A percentile compares a stretch with the other conserved stretches of the same genome.
These are phyloP conservation scores for Metschnikowia matae DNA, from an alignment of 805 yeast genomes.

Conservation along the genomic window DNA sequence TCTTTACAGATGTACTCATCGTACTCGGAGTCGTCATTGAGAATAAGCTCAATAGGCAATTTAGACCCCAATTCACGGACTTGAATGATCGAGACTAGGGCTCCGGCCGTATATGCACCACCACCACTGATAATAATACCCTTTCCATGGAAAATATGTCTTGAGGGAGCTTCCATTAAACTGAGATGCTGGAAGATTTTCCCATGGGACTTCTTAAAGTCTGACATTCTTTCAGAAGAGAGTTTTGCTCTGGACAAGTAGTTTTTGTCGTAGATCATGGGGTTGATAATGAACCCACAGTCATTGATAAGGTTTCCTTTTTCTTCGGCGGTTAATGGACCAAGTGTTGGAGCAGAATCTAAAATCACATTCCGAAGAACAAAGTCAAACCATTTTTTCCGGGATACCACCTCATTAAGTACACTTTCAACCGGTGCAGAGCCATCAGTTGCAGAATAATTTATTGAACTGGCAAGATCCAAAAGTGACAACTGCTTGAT, in stretches of 20 bases:
- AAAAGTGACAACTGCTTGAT: slow-evolving; percentile 3
- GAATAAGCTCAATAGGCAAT: slow-evolving; percentile 33
- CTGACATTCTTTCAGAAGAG: slow-evolving; percentile 18
- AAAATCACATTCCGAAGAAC: slow-evolving; percentile 15
- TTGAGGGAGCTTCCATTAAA: slow-evolving; percentile 22
- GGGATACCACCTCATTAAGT: slow-evolving; percentile 3
- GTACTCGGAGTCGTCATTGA: slow-evolving; percentile 23
- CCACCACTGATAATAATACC: slow-evolving; percentile 36
- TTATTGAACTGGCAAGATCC: slow-evolving; percentile 1
- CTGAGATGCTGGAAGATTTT: slow-evolving; percentile 23
- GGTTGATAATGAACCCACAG: slow-evolving; percentile 11
- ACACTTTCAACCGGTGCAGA: slow-evolving; percentile 4
- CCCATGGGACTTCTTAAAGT: slow-evolving; percentile 24
- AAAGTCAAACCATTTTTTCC: slow-evolving; percentile 10
- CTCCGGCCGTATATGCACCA: slow-evolving; percentile 24
- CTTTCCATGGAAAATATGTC: slow-evolving; percentile 23
- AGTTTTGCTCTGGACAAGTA: slow-evolving; percentile 15
- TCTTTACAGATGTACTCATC: slow-evolving; percentile 26
- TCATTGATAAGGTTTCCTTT: slow-evolving; percentile 14
- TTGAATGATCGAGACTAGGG: slow-evolving; percentile 27
- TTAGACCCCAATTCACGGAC: slow-evolving; percentile 29
- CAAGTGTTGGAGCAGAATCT: slow-evolving; percentile 15
- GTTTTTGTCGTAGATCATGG: slow-evolving; percentile 12
- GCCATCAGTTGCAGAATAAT: background rate
- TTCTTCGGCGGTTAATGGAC: slow-evolving; percentile 15